phyloP scores from a whole-genome alignment of 306 rosid species.

The Vigna mungo region DNA sequence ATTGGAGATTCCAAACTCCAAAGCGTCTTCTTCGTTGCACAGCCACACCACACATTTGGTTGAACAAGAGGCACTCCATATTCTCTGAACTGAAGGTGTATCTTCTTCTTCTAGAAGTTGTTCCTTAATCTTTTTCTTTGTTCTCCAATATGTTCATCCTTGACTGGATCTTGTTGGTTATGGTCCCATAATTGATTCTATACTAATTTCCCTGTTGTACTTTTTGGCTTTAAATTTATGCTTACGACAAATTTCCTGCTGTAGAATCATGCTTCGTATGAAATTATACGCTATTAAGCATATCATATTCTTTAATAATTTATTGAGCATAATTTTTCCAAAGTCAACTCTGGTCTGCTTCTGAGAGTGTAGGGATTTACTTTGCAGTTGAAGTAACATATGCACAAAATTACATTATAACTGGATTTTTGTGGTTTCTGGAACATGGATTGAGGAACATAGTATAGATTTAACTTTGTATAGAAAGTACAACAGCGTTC shows the following conservation, averaged over 20 bases:
- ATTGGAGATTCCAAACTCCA: background rate
- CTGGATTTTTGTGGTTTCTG: background rate
- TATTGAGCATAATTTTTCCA: background rate
- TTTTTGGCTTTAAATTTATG: background rate
- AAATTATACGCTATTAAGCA: background rate
- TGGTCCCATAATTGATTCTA: background rate
- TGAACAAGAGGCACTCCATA: background rate
- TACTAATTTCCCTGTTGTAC: background rate
- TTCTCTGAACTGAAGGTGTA: slow-evolving; percentile 17
- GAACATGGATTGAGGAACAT: slow-evolving; percentile 1
- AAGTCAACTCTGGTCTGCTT: background rate
- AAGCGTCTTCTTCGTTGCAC: background rate
- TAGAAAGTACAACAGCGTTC: slow-evolving; percentile 1
- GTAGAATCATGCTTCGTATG: slow-evolving; percentile 4
- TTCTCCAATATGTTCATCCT: background rate
- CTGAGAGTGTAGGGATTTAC: background rate
- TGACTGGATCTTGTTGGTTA: background rate
- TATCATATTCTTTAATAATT: background rate
- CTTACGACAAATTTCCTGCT: background rate
- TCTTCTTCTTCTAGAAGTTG: slow-evolving; percentile 1
- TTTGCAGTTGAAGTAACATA: slow-evolving; percentile 25
- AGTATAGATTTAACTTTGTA: background rate
- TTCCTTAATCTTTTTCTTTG: background rate
- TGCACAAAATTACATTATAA: background rate
- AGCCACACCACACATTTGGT: background rate